These are phyloP conservation scores for Fagopyrum esculentum DNA, from an alignment of 148 eudicot genomes.

Conservation along the genomic window DNA sequence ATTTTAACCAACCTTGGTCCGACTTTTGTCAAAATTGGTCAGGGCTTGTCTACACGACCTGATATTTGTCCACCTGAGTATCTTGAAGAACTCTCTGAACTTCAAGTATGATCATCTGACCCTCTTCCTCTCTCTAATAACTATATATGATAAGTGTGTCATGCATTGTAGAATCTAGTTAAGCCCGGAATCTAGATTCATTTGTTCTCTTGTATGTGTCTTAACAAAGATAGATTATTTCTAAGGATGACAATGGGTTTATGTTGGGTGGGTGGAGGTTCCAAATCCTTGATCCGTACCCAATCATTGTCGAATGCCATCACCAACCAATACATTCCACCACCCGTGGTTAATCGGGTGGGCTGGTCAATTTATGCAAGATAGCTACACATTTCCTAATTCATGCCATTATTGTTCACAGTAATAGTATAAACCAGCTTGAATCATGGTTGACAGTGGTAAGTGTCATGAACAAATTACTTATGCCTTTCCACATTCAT, in stretches of 20 bases:
- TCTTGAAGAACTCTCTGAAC: conserved; percentile 87
- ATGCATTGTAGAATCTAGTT: neutral
- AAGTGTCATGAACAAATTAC: neutral
- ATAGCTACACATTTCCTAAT: neutral
- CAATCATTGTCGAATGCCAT: neutral
- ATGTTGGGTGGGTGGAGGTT: neutral
- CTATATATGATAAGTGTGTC: neutral
- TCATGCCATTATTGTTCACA: neutral
- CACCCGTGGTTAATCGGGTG: too few relatives aligned
- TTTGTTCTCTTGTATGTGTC: neutral
- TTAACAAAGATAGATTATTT: neutral
- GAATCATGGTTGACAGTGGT: neutral
- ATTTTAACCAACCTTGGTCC: conserved; percentile 80
- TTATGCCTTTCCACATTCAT: neutral
- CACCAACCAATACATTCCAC: neutral
- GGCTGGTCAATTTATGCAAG: neutral
- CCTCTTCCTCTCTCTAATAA: neutral
- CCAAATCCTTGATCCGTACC: too few relatives aligned
- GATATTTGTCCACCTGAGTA: conserved; percentile 91
- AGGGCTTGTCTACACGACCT: conserved; percentile 95
- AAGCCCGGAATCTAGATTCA: neutral
- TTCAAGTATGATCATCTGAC: conserved; percentile 52
- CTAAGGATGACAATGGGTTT: neutral
- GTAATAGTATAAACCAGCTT: neutral
- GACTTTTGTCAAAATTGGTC: conserved; percentile 94